These are phyloP conservation scores for Glycine tomentella DNA, from an alignment of 306 rosid genomes.

Conservation along the genomic window DNA sequence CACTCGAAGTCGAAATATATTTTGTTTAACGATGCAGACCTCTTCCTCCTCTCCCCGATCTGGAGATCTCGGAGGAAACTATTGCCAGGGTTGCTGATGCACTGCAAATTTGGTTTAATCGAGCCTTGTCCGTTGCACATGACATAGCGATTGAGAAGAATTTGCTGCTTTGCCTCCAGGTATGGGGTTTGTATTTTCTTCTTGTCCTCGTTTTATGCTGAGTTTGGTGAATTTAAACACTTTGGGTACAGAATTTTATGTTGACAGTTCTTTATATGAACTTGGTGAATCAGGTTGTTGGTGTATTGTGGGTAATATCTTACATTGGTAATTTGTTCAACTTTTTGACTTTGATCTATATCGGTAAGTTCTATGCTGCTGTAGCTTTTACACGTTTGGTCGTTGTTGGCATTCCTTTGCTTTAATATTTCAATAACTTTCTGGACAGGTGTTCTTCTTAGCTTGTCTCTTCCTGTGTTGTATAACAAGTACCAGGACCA, in stretches of 20 bases:
- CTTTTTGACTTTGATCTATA: constrained; percentile 74
- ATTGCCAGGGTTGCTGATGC: constrained; percentile 65
- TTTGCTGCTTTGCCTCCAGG: constrained; percentile 77
- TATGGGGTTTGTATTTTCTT: constrained; percentile 22
- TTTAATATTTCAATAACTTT: constrained; percentile 38
- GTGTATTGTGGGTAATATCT: constrained; percentile 68
- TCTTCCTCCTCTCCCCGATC: constrained; percentile 93
- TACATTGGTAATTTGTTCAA: constrained; percentile 77
- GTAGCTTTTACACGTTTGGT: constrained; percentile 9
- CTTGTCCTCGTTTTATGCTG: neutral
- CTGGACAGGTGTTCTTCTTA: constrained; percentile 74
- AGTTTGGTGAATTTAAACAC: constrained; percentile 5
- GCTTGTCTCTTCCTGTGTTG: constrained; percentile 83
- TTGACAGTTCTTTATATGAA: constrained; percentile 16
- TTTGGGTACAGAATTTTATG: neutral
- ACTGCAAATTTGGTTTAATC: constrained; percentile 72
- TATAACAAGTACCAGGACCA: constrained; percentile 88
- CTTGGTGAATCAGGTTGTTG: constrained; percentile 68
- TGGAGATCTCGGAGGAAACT: constrained; percentile 83
- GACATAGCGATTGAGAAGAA: constrained; percentile 84
- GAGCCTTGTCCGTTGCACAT: constrained; percentile 67
- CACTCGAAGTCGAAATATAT: constrained; percentile 14
- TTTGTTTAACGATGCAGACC: constrained; percentile 66
- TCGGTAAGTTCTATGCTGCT: constrained; percentile 60
- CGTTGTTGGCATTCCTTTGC: neutral